Evolutionary conservation across 1,139 yeast genomes (phyloP).

Genomic region (Hanseniaspora sp.): DNA sequence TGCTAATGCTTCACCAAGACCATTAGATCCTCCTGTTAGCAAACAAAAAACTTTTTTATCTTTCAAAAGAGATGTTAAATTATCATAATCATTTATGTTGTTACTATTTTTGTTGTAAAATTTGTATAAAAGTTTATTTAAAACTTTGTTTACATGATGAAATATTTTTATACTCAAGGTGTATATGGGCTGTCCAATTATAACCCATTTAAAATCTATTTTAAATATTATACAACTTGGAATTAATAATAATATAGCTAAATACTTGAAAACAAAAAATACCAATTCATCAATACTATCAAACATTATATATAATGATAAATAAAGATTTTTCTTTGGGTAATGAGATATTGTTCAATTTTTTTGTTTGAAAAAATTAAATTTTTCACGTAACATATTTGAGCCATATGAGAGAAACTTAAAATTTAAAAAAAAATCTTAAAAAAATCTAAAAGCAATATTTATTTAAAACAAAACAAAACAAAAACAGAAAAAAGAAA

Average conservation of each 20-base stretch:
- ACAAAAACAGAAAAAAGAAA: too few species aligned
- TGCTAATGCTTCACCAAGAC: conserved; percentile 44
- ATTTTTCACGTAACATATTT: too few species aligned
- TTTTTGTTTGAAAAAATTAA: too few species aligned
- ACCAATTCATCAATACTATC: not conserved
- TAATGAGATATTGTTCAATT: not conserved
- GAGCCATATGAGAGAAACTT: too few species aligned
- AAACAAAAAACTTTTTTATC: conserved; percentile 21
- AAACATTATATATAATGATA: not conserved
- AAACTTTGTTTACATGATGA: not conserved
- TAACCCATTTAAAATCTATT: not conserved
- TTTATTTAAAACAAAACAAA: too few species aligned
- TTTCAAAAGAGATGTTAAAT: not conserved
- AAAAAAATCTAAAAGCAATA: too few species aligned
- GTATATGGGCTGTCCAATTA: not conserved
- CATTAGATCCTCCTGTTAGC: conserved; percentile 57
- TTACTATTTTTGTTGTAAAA: not conserved
- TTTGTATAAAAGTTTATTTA: not conserved
- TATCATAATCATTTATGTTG: not conserved
- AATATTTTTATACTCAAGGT: not conserved
- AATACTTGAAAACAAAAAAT: not conserved
- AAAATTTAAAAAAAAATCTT: too few species aligned
- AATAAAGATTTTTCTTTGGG: not conserved
- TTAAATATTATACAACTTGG: not conserved
- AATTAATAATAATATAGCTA: not conserved